Percentiles rank a stretch among this genome's conserved stretches.
Evolutionary conservation across 108 stramenopile genomes (phyloP).

Genomic region (Pseudonitzschia pungens): DNA sequence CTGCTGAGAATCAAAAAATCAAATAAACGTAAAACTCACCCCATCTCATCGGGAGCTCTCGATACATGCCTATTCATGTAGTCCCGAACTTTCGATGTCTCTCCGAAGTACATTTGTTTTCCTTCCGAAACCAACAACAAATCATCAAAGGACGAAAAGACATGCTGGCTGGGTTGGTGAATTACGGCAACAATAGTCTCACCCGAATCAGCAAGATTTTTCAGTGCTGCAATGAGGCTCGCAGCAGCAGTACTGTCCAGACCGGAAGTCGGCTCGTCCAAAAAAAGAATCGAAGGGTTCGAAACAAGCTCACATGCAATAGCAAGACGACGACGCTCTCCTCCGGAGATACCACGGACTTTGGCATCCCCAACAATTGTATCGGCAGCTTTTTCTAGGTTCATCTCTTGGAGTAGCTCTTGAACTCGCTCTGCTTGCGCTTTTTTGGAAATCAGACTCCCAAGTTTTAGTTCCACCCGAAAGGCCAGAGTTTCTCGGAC

Average conservation of each 20-base stretch:
- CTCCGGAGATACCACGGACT: constrained; percentile 82
- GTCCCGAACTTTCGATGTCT: constrained; percentile 51
- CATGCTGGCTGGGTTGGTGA: constrained; percentile 86
- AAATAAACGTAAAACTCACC: constrained; percentile 14
- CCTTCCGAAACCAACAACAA: constrained; percentile 83
- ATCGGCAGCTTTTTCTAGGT: constrained; percentile 72
- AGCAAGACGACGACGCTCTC: constrained; percentile 81
- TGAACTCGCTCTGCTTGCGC: constrained; percentile 60
- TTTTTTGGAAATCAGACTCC: constrained; percentile 49
- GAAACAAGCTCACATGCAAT: constrained; percentile 89
- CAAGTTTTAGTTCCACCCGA: constrained; percentile 83
- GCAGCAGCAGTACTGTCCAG: constrained; percentile 79
- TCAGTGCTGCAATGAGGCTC: constrained; percentile 64
- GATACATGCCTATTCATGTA: constrained; percentile 60
- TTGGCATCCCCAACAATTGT: constrained; percentile 82
- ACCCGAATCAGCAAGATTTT: constrained; percentile 72
- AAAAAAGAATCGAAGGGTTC: constrained; percentile 68
- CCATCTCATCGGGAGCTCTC: constrained; percentile 55
- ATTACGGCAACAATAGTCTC: constrained; percentile 86
- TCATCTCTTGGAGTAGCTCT: constrained; percentile 65
- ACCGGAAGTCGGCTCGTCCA: constrained; percentile 80
- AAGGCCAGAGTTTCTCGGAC: constrained; percentile 80
- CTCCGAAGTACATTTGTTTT: constrained; percentile 81
- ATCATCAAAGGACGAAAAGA: constrained; percentile 84
- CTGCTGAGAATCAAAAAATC: constrained; percentile 3